phyloP scores from a whole-genome alignment of 306 rosid genomes.

The Glycine tomentella region DNA sequence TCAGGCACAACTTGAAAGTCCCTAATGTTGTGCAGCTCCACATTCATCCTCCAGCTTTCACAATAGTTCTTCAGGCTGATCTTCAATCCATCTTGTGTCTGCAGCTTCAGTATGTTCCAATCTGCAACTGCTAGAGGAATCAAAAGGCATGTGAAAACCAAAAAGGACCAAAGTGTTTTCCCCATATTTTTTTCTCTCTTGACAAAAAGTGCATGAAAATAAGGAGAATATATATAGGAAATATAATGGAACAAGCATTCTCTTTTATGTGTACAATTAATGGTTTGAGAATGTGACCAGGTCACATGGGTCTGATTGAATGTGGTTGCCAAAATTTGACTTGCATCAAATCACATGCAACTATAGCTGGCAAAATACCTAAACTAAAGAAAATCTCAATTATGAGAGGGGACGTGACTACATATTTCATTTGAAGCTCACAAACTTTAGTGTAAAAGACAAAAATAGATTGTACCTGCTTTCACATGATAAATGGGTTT shows the following conservation, averaged over 20 bases:
- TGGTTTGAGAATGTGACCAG: background rate
- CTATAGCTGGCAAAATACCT: constrained; percentile 44
- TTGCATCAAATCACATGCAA: constrained; percentile 28
- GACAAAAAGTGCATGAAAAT: no score
- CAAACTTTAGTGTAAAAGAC: background rate
- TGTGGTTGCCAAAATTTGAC: constrained; percentile 3
- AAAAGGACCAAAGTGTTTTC: constrained; percentile 30
- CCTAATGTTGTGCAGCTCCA: constrained; percentile 71
- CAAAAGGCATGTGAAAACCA: constrained; percentile 42
- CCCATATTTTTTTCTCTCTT: constrained; percentile 44
- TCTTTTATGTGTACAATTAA: background rate
- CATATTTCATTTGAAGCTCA: background rate
- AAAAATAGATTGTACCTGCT: background rate
- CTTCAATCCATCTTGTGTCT: constrained; percentile 45
- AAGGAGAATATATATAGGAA: background rate
- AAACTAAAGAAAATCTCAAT: constrained; percentile 13
- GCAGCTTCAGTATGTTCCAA: constrained; percentile 65
- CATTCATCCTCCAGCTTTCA: constrained; percentile 77
- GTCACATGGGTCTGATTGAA: constrained; percentile 46
- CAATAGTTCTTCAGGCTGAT: constrained; percentile 70
- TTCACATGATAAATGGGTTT: background rate
- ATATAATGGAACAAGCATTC: background rate
- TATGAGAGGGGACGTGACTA: background rate
- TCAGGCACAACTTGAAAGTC: constrained; percentile 68
- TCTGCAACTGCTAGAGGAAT: constrained; percentile 51